Evolutionary conservation across 306 rosid species (phyloP), one percentile per base, ranked within the genome.

Genomic region (Prunus dulcis): DNA sequence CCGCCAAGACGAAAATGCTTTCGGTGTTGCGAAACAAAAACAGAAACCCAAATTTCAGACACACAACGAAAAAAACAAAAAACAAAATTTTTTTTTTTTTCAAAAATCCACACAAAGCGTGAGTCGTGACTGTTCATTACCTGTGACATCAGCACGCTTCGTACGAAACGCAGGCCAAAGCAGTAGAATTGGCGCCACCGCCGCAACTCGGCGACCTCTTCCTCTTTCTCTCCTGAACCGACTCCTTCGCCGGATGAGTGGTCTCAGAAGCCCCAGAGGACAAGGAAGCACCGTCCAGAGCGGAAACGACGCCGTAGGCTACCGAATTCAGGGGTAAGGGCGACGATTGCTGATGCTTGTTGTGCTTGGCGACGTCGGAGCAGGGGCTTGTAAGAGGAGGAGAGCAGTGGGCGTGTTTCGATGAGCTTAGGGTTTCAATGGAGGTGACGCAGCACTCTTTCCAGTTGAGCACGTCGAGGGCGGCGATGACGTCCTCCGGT

Each of bases 371-470:
- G 69, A 49, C 69, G 69, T 10, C 69, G 69, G 9, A 2, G 51
- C 12, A 8, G 20, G 49, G 57, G 50, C 51, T 58, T 43, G 22
- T 45, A 27, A 74, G 56, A 70, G 10, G 83, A 76, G 55, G 74
- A 12, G 67, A 58, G 81, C 77, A 28, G 14, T 47, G 22, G 72
- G 65, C 30, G 20, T 71, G 71, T 18, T 50, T 74, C 49, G 72
- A 23, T 20, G 87, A 69, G 52, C 81, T 57, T 45, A 92, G 58
- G 62, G 77, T 86, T 75, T 86, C 66, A 30, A 90, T 53, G 19
- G 93, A 89, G n/a, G 92, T 88, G 25, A 87, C 87, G 79, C 92
- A 83, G 80, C 96, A 93, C 78, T 93, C 97, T 46, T 86, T 90
- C 96, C 97, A 93, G 25, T 82, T 73, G 23, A 93, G 89, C 55